These are phyloP conservation scores for Yamadazyma laniorum DNA, from an alignment of 805 yeast species.

Conservation along the genomic window DNA sequence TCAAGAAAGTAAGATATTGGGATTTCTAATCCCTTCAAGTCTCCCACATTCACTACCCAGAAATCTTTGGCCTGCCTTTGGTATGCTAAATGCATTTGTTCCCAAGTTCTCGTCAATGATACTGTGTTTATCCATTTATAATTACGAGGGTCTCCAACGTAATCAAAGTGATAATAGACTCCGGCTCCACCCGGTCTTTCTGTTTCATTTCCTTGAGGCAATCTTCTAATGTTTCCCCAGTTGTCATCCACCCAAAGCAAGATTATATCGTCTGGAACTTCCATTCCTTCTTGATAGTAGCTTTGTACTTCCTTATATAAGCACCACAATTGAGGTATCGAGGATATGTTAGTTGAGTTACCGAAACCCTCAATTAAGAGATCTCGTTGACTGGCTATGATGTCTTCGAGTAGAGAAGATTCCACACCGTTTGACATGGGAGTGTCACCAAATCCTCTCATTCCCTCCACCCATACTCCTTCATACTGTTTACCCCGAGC, in stretches of 20 bases:
- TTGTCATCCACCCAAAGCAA: conserved; percentile 28
- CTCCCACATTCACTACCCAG: conserved; percentile 28
- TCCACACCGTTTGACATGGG: conserved; percentile 19
- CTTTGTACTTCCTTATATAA: conserved; percentile 20
- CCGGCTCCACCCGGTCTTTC: conserved; percentile 26
- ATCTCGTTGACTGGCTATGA: conserved; percentile 16
- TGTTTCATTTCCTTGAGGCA: conserved; percentile 20
- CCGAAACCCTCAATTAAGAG: conserved; percentile 14
- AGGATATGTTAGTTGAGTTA: conserved; percentile 11
- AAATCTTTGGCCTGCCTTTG: conserved; percentile 17
- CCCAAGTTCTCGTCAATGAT: conserved; percentile 22
- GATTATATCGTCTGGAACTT: conserved; percentile 21
- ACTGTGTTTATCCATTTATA: conserved; percentile 27
- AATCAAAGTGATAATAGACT: conserved; percentile 26
- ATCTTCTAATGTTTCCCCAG: conserved; percentile 27
- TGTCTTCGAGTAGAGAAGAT: conserved; percentile 14
- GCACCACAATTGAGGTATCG: conserved; percentile 21
- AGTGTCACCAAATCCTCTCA: conserved; percentile 19
- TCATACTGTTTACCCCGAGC: conserved; percentile 16
- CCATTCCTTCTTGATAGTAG: conserved; percentile 17
- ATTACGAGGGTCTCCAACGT: conserved; percentile 27
- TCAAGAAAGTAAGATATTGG: conserved; percentile 22
- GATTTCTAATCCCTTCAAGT: conserved; percentile 22
- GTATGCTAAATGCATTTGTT: conserved; percentile 23
- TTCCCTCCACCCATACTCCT: conserved; percentile 19